A percentile compares a stretch with the other conserved stretches of the same genome.
Evolutionary conservation across 73 alveolate species (phyloP).

Genomic region (Stentor roeselii): DNA sequence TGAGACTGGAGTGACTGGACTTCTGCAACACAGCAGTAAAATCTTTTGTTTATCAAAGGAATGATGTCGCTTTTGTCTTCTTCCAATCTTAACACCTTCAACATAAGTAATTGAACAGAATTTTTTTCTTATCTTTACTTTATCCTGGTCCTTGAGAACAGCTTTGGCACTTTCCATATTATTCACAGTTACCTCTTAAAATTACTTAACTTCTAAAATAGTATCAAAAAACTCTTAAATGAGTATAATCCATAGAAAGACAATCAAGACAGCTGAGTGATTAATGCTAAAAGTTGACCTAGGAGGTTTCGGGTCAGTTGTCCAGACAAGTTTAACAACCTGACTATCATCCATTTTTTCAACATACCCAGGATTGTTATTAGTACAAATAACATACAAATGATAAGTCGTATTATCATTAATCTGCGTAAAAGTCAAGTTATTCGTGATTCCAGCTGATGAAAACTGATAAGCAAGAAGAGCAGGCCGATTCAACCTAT

Average conservation of each 20-base stretch:
- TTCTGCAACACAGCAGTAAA: too few relatives aligned
- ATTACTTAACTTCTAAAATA: too few relatives aligned
- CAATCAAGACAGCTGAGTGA: not conserved
- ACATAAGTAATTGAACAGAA: too few relatives aligned
- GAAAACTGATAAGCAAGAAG: not conserved
- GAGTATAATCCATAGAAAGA: too few relatives aligned
- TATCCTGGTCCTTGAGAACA: too few relatives aligned
- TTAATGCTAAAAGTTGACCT: not conserved
- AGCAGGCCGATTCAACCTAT: slow-evolving; percentile 16
- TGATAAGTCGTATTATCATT: not conserved
- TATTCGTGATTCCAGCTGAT: not conserved
- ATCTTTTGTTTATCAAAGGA: too few relatives aligned
- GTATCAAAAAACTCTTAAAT: too few relatives aligned
- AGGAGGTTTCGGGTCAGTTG: not conserved
- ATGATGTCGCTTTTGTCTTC: too few relatives aligned
- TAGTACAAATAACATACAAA: not conserved
- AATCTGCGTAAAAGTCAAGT: not conserved
- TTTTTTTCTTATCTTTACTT: too few relatives aligned
- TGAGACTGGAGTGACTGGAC: not conserved
- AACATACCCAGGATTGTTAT: not conserved
- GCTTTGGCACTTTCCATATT: too few relatives aligned
- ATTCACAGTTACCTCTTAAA: too few relatives aligned
- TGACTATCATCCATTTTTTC: not conserved
- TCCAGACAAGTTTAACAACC: not conserved
- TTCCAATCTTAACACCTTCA: too few relatives aligned